Evolutionary conservation across 2,329 filamentous ascomycete genomes (phyloP), one percentile per base, ranked within the genome.

Genomic region (Diaporthe sp.): DNA sequence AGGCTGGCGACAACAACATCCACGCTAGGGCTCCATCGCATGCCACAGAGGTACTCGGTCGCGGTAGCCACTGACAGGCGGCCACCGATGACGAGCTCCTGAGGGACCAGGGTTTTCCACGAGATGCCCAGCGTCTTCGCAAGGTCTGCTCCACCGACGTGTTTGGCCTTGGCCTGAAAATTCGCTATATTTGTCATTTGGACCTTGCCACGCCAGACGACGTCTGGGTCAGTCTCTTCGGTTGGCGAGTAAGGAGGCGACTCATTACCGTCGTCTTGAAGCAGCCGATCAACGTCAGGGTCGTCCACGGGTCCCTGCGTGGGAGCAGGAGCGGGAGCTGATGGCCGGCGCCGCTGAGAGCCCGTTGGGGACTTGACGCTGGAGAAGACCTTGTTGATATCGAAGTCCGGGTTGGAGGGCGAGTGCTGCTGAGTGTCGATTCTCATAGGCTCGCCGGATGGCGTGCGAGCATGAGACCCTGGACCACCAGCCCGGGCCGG

Each of bases 11-110:
- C 94, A 1, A 95, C 90, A 8, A 99, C 92, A 80, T 98, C 97
- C 2, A 94, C 96, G 70, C 92, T 92, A 71, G 91, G 90, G 82
- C 94, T 96, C 83, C 94, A 97, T 17, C 95, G 92, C 76, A 98
- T 88, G 70, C 95, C 92, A 81, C 95, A 97, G 0, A 99, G 92
- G 80, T 99, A 99, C 77, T 97, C 95, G 74, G 95, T 95, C 15
- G 96, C 97, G 78, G 93, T 94, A 76, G 93, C 90, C 79, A 95
- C 92, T 71, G 94, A 91, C 76, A 99, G 97, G 25, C 97, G 92
- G 1, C 94, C 95, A 65, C 93, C 93, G 31, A 97, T 93, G 9
- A 90, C 91, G 42, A 97, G 87, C 10, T 88, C 89, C 42, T 90
- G 87, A 0, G 95, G 94, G 10, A 98, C 90, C 13, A 98, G 86